Percentiles rank a stretch among this genome's conserved stretches.
Evolutionary conservation across 441 rosid genomes (phyloP).

Genomic region (Bocquillonia castaneifolia): DNA sequence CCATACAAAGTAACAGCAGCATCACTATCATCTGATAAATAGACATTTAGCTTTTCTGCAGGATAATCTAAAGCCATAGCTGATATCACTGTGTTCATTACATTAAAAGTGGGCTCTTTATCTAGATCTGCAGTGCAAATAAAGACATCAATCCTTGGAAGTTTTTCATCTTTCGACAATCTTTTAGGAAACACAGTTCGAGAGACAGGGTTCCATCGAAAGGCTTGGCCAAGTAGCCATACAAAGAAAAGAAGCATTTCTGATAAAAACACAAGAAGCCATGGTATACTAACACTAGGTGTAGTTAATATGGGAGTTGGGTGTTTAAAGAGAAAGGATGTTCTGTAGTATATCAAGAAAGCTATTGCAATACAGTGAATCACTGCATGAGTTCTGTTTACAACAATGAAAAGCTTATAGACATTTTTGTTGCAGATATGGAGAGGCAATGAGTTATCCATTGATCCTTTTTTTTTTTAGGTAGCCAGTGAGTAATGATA

Average conservation of each 20-base stretch:
- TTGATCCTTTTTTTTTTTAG: no score
- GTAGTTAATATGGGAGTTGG: background rate
- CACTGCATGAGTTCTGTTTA: slow-evolving; percentile 27
- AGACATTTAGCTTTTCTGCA: slow-evolving; percentile 36
- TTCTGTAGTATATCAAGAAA: slow-evolving; percentile 31
- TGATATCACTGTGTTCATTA: slow-evolving; percentile 43
- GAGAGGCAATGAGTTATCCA: slow-evolving; percentile 29
- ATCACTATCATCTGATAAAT: slow-evolving; percentile 45
- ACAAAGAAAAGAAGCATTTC: slow-evolving; percentile 33
- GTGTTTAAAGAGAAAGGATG: slow-evolving; percentile 25
- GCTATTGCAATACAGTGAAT: slow-evolving; percentile 29
- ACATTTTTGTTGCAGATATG: slow-evolving; percentile 19
- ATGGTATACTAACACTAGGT: slow-evolving; percentile 13
- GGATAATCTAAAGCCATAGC: slow-evolving; percentile 44
- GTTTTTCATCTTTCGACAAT: slow-evolving; percentile 25
- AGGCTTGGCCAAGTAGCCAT: slow-evolving; percentile 31
- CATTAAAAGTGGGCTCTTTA: slow-evolving; percentile 34
- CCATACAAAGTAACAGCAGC: slow-evolving; percentile 29
- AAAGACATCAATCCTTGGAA: slow-evolving; percentile 35
- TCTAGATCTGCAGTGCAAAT: slow-evolving; percentile 37
- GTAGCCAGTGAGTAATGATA: no score
- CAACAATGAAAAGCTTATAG: slow-evolving; percentile 17
- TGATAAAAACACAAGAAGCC: slow-evolving; percentile 32
- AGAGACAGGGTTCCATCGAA: slow-evolving; percentile 28
- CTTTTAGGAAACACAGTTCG: slow-evolving; percentile 33